phyloP scores from a whole-genome alignment of 1,139 yeast genomes.

The Diutina neorugosa region DNA sequence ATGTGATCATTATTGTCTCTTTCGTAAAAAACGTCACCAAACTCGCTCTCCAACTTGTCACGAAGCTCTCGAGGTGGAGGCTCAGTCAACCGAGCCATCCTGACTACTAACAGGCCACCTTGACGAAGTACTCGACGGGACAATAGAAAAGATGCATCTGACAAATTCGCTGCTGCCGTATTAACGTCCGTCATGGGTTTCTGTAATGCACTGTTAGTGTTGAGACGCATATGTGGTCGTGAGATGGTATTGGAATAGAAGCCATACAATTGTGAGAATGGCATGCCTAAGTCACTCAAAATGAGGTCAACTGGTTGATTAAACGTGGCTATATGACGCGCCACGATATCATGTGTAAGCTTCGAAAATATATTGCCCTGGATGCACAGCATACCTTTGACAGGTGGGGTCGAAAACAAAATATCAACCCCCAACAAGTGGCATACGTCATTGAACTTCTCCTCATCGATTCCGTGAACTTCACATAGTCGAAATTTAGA shows the following conservation, averaged over 20 bases:
- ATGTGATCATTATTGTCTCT: slow-evolving; percentile 10
- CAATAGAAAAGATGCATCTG: slow-evolving; percentile 80
- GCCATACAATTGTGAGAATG: slow-evolving; percentile 53
- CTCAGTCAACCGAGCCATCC: slow-evolving; percentile 50
- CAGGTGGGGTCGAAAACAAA: slow-evolving; percentile 65
- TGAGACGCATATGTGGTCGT: slow-evolving; percentile 42
- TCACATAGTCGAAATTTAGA: slow-evolving; percentile 28
- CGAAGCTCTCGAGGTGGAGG: slow-evolving; percentile 12
- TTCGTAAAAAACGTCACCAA: background rate
- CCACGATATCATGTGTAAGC: slow-evolving; percentile 36
- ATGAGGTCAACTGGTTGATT: slow-evolving; percentile 37
- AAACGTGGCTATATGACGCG: slow-evolving; percentile 12
- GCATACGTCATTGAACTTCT: slow-evolving; percentile 44
- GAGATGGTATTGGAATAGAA: slow-evolving; percentile 66
- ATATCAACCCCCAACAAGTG: slow-evolving; percentile 78
- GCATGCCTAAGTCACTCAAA: slow-evolving; percentile 80
- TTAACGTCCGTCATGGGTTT: slow-evolving; percentile 15
- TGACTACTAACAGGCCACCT: slow-evolving; percentile 63
- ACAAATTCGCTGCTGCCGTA: slow-evolving; percentile 44
- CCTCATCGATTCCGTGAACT: slow-evolving; percentile 24
- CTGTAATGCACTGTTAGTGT: slow-evolving; percentile 16
- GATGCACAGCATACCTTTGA: slow-evolving; percentile 57
- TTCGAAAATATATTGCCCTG: slow-evolving; percentile 80
- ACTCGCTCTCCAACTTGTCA: background rate
- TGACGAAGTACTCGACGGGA: slow-evolving; percentile 57